Percentiles rank a stretch among this genome's conserved stretches.
Conservation (phyloP, 2,329 filamentous ascomycete genomes). For the Fusarium liriodendri region DNA sequence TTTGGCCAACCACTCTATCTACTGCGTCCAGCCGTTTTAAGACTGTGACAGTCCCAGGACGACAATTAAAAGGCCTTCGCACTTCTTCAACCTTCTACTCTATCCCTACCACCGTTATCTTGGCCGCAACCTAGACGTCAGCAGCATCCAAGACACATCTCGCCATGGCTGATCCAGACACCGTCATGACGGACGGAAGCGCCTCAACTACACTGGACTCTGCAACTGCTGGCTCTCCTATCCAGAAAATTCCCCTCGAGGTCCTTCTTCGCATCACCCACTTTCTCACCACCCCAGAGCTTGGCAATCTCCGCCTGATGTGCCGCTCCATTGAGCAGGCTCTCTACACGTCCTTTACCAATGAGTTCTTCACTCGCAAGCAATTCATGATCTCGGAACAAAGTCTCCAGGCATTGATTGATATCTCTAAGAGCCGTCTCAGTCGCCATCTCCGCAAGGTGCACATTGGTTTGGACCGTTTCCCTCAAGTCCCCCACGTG, state of each 20-base stretch:
- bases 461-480: conserved; percentile 46
- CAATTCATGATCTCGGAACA: conserved; percentile 72
- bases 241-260: conserved; percentile 65
- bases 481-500: conserved; percentile 7
- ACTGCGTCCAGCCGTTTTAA: neutral
- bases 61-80: neutral
- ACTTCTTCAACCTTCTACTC: neutral
- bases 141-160: neutral
- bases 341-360: conserved; percentile 66
- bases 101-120: neutral
- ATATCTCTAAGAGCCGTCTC: conserved; percentile 62
- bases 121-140: neutral
- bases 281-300: conserved; percentile 65
- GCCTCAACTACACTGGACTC: neutral
- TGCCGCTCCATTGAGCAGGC: conserved; percentile 66
- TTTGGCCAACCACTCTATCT: neutral
- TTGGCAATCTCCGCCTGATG: conserved; percentile 64
- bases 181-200: conserved; percentile 20
- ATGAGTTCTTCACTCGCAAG: conserved; percentile 73
- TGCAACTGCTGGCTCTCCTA: conserved; percentile 22
- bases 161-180: conserved; percentile 28
- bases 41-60: neutral
- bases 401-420: conserved; percentile 65
- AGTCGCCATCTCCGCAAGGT: conserved; percentile 52
- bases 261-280: conserved; percentile 66